Evolutionary conservation across 2,329 filamentous ascomycete species (phyloP).

Genomic region (Penicillium sp.): DNA sequence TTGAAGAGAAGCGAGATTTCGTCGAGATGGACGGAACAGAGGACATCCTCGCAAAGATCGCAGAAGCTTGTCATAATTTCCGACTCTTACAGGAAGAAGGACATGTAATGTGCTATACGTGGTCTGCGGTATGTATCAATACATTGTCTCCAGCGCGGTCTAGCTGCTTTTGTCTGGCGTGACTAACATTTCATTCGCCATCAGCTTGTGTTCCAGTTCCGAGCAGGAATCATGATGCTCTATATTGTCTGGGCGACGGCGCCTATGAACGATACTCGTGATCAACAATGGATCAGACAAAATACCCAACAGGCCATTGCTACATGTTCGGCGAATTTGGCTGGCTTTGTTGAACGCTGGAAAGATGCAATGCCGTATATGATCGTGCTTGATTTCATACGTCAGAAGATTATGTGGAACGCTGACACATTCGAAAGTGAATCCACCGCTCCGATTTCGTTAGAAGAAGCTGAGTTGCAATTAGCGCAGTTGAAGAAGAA

Average conservation of each 20-base stretch:
- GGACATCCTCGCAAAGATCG: slow-evolving; percentile 26
- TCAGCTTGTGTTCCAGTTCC: slow-evolving; percentile 31
- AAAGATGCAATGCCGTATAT: slow-evolving; percentile 24
- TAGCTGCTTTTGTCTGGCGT: background rate
- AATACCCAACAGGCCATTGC: slow-evolving; percentile 20
- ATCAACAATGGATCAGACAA: slow-evolving; percentile 7
- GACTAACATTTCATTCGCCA: background rate
- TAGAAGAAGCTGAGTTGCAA: slow-evolving; percentile 17
- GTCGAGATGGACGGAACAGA: slow-evolving; percentile 26
- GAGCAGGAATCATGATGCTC: slow-evolving; percentile 28
- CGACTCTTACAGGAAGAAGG: slow-evolving; percentile 29
- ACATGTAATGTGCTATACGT: slow-evolving; percentile 31
- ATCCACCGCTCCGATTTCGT: background rate
- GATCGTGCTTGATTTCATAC: slow-evolving; percentile 23
- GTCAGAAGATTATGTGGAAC: slow-evolving; percentile 11
- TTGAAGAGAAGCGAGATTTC: slow-evolving; percentile 26
- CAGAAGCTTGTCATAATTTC: slow-evolving; percentile 28
- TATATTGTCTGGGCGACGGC: slow-evolving; percentile 27
- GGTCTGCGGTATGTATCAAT: slow-evolving; percentile 27
- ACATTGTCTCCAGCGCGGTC: background rate
- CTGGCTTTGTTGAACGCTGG: slow-evolving; percentile 26
- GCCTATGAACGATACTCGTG: slow-evolving; percentile 6
- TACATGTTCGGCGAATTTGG: slow-evolving; percentile 22
- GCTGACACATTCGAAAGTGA: background rate
- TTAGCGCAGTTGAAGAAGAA: slow-evolving; percentile 25